Percentiles rank a stretch among this genome's conserved stretches.
Evolutionary conservation across 148 eudicot species (phyloP).

Genomic region (Rhododendron mucronatum): DNA sequence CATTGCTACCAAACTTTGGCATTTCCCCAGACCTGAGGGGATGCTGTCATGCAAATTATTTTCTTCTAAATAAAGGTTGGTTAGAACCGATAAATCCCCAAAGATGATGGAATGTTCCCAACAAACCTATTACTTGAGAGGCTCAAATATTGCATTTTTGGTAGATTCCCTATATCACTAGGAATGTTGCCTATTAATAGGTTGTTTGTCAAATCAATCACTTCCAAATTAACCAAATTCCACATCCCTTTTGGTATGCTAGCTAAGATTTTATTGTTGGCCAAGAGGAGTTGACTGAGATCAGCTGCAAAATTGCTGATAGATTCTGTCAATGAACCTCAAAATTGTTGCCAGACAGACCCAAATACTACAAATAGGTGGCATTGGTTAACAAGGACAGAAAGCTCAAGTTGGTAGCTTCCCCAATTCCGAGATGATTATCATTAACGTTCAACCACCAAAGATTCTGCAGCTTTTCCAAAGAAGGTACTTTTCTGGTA

Average conservation of each 20-base stretch:
- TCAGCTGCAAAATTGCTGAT: not conserved
- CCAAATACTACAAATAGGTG: slow-evolving; percentile 13
- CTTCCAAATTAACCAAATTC: no score
- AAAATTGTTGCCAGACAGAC: slow-evolving; percentile 1
- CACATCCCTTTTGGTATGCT: no score
- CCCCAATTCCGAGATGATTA: not conserved
- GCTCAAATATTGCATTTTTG: not conserved
- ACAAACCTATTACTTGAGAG: slow-evolving; percentile 10
- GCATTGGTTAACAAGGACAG: no score
- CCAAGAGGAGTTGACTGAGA: no score
- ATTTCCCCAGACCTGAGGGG: slow-evolving; percentile 29
- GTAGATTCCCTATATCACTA: not conserved
- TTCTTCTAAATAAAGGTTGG: not conserved
- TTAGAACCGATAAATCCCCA: slow-evolving; percentile 14
- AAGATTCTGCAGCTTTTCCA: slow-evolving; percentile 8
- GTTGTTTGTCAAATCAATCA: not conserved
- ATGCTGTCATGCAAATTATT: slow-evolving; percentile 12
- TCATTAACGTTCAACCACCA: not conserved
- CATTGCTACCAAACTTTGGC: slow-evolving; percentile 18
- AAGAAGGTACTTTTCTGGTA: slow-evolving; percentile 17
- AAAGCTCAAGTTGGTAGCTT: not conserved
- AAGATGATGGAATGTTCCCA: slow-evolving; percentile 20
- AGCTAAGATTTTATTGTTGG: no score
- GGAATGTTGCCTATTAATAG: not conserved
- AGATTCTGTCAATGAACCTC: slow-evolving; percentile 9